Percentiles rank a stretch among this genome's conserved stretches.
These are phyloP conservation scores for Lasiodiplodia theobromae DNA, from an alignment of 2,329 filamentous ascomycete species.

Conservation along the genomic window DNA sequence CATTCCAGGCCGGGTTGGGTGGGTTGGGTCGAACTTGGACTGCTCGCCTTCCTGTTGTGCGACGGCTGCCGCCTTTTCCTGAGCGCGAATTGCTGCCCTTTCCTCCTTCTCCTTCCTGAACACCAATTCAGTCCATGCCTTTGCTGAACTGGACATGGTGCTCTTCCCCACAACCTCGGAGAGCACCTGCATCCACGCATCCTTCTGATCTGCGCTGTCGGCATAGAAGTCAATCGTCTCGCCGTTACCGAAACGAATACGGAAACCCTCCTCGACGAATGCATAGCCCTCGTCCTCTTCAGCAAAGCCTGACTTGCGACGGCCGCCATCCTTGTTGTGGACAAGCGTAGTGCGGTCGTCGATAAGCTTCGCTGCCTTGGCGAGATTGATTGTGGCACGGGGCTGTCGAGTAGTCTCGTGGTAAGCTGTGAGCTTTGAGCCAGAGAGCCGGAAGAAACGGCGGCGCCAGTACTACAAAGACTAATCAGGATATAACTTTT, in stretches of 20 bases:
- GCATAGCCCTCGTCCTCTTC: conserved; percentile 99
- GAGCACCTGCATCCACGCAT: conserved; percentile 92
- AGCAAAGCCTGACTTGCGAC: conserved; percentile 92
- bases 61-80: conserved; percentile 36
- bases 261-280: conserved; percentile 99
- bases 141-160: conserved; percentile 51
- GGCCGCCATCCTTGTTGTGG: conserved; percentile 78
- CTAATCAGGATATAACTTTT: conserved; percentile 32
- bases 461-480: conserved; percentile 86
- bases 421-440: conserved; percentile 90
- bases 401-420: conserved; percentile 96
- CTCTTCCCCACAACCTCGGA: conserved; percentile 72
- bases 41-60: conserved; percentile 40
- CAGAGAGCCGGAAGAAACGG: conserved; percentile 93
- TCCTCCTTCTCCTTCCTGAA: conserved; percentile 55
- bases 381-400: conserved; percentile 93
- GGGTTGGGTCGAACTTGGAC: conserved; percentile 36
- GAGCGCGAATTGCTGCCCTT: conserved; percentile 30
- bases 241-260: conserved; percentile 96
- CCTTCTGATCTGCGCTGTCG: conserved; percentile 85
- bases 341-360: conserved; percentile 86
- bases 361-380: conserved; percentile 90
- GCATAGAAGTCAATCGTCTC: conserved; percentile 99
- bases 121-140: conserved; percentile 69
- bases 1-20: conserved; percentile 31